phyloP scores from a whole-genome alignment of 2,329 filamentous ascomycete species.

The Mycocentrospora acerina region DNA sequence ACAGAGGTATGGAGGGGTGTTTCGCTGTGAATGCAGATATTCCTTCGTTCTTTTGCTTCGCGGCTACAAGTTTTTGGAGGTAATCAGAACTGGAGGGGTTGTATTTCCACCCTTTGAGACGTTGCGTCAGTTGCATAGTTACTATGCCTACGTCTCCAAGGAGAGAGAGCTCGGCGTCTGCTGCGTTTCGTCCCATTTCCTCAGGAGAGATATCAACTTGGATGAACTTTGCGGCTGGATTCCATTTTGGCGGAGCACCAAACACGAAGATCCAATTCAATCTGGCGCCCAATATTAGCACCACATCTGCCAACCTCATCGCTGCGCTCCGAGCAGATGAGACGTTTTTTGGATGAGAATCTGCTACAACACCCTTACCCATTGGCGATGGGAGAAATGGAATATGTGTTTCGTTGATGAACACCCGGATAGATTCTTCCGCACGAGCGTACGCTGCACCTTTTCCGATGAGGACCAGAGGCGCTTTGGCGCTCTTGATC shows the following conservation, averaged over 20 bases:
- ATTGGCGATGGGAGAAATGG: constrained; percentile 61
- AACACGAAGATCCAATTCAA: constrained; percentile 63
- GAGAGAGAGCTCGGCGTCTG: constrained; percentile 51
- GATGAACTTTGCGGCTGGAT: constrained; percentile 52
- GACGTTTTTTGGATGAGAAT: constrained; percentile 55
- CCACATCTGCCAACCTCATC: constrained; percentile 56
- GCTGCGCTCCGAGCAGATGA: constrained; percentile 57
- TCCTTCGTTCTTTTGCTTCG: constrained; percentile 51
- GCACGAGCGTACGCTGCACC: constrained; percentile 57
- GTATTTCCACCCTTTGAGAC: constrained; percentile 50
- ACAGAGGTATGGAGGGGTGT: constrained; percentile 6
- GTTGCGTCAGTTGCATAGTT: constrained; percentile 48
- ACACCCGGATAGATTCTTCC: constrained; percentile 47
- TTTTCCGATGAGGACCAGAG: constrained; percentile 58
- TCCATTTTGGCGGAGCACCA: constrained; percentile 58
- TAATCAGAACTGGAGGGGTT: constrained; percentile 38
- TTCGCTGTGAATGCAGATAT: constrained; percentile 47
- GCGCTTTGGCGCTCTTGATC: constrained; percentile 52
- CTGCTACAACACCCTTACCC: constrained; percentile 60
- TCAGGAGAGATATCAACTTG: constrained; percentile 58
- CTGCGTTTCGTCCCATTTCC: constrained; percentile 56
- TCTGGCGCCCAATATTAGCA: constrained; percentile 56
- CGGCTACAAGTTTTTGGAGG: constrained; percentile 34
- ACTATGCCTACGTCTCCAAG: constrained; percentile 56
- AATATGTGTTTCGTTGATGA: constrained; percentile 52